phyloP scores from a whole-genome alignment of 257 asterid species.

The Gardenia jasminoides region DNA sequence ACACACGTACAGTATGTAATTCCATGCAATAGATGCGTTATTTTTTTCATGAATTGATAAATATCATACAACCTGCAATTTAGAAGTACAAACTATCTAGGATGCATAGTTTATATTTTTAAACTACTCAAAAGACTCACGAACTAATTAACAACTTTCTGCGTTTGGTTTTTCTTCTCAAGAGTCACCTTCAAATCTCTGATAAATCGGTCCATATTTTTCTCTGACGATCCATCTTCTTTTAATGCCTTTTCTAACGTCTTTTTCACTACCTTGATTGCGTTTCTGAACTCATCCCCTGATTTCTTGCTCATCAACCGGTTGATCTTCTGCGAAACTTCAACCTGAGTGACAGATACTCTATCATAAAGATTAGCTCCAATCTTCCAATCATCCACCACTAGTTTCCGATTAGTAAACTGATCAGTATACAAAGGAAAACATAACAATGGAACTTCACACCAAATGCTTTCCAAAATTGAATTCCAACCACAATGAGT shows the following conservation, averaged over 20 bases:
- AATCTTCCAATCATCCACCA: slow-evolving; percentile 47
- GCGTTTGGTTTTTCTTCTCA: neutral
- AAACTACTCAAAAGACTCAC: neutral
- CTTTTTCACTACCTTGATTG: slow-evolving; percentile 28
- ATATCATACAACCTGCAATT: neutral
- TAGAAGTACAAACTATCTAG: neutral
- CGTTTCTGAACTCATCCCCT: slow-evolving; percentile 21
- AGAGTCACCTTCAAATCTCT: slow-evolving; percentile 22
- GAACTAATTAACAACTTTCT: neutral
- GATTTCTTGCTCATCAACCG: slow-evolving; percentile 25
- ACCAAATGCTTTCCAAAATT: slow-evolving; percentile 41
- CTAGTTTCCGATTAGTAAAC: slow-evolving; percentile 43
- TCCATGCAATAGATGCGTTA: no score
- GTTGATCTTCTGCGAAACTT: slow-evolving; percentile 33
- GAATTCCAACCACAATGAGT: slow-evolving; percentile 57
- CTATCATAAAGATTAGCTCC: slow-evolving; percentile 39
- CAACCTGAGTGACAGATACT: slow-evolving; percentile 13
- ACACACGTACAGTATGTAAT: no score
- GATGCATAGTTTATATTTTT: neutral
- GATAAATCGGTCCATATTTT: slow-evolving; percentile 34
- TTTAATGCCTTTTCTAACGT: slow-evolving; percentile 26
- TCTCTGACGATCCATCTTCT: slow-evolving; percentile 38
- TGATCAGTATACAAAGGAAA: slow-evolving; percentile 50
- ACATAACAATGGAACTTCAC: slow-evolving; percentile 43
- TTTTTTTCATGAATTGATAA: no score